Percentiles rank a stretch among this genome's conserved stretches.
Conservation (phyloP, 257 asterid genomes). For the Solanum lycopersicoides region DNA sequence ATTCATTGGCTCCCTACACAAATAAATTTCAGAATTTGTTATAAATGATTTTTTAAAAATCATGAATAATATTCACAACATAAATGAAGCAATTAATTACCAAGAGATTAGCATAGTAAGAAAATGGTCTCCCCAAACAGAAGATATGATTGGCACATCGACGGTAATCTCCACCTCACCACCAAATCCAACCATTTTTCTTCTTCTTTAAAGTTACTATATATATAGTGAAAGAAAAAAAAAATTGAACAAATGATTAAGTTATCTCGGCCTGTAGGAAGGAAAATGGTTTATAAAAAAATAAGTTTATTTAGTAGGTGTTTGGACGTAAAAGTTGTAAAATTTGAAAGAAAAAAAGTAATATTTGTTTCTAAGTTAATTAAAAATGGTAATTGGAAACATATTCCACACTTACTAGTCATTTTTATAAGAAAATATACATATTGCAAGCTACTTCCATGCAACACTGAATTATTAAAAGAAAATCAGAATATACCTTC, state of each 20-base stretch:
- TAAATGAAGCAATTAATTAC: not conserved
- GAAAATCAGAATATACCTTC: not conserved
- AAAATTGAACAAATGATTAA: too few species aligned
- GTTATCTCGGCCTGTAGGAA: too few species aligned
- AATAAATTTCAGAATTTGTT: not conserved
- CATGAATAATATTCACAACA: not conserved
- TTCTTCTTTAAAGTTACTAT: not conserved
- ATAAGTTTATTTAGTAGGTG: too few species aligned
- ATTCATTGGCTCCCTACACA: not conserved
- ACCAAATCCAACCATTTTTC: not conserved
- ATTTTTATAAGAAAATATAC: not conserved
- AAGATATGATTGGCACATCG: not conserved
- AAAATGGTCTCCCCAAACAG: not conserved
- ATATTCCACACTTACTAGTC: not conserved
- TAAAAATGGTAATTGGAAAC: not conserved
- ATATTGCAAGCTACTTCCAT: not conserved
- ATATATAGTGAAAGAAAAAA: not conserved
- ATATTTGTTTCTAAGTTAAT: too few species aligned
- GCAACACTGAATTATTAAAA: not conserved
- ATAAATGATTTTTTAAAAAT: not conserved
- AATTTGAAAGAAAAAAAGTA: too few species aligned
- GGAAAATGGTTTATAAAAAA: too few species aligned
- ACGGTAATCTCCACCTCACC: not conserved
- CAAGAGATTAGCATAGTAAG: not conserved
- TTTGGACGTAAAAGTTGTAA: not conserved